Evolutionary conservation across 257 asterid genomes (phyloP), one percentile per base, ranked within the genome.

Genomic region (Solanum ossicruentum): DNA sequence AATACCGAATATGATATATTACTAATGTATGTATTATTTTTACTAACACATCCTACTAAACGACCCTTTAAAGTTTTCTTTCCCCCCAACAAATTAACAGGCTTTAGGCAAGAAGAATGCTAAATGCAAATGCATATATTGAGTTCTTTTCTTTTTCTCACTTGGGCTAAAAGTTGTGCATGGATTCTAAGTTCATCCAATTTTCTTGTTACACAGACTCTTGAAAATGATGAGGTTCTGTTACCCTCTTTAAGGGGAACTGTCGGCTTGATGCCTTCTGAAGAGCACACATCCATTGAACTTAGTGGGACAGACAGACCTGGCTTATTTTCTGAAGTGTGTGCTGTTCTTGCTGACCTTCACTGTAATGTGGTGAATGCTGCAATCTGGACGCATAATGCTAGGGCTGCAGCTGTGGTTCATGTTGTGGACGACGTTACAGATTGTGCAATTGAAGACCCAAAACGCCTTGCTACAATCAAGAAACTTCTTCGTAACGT

Each of bases 371-470:
- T 94, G 82, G 94, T 93, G 60, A 91, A 92, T 83, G 98, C 96
- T 57, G 97, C 91, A 90, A 91, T 93, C 81, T 94, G 98, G 98
- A 93, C 97, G 1, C 98, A 94, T 83, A 94, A 94, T 77, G 84
- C 89, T 54, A 87, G 98, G 92, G 98, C 97, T 86, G 98, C 98
- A 54, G 98, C 97, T 12, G 95, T 94, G 52, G 93, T 94, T 71
- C 93, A 89, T 82, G 96, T 94, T 51, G 88, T 90, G 4, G 96
- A 92, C 84, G 81, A 86, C 47, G 71, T 85, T 58, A 89, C 91
- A 9, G 93, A 94, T 61, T 89, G 85, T 89, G 93, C 97, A 58
- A 89, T 94, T 83, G 89, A 91, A 81, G 95, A 94, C 84, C 91
- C 93, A 82, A 89, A 88, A 23, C 95, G 91, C 84, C 91, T 94